Evolutionary conservation across 345 rosid genomes (phyloP), one percentile per base, ranked within the genome.

Genomic region (Populus nigra): DNA sequence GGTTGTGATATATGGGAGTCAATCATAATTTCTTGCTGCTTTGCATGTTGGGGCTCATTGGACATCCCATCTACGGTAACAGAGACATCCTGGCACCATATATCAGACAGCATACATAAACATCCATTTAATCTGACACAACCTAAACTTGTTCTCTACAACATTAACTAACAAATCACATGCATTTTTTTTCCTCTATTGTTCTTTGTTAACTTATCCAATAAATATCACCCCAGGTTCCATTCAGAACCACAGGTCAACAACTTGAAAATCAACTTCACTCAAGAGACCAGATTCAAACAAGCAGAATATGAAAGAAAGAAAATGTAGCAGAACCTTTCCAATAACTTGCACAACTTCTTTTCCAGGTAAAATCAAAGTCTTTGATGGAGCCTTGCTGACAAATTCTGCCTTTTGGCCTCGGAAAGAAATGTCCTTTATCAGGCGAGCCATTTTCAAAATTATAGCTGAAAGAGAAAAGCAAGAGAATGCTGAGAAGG

Each of bases 331-430:
- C 57, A 79, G 77, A 84, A 96, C 99, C 98, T 94, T 90, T 23
- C 97, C 98, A 79, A 90, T 75, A 88, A 96, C 89, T 91, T 94
- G 97, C 80, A 90, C 97, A 83, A 94, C 89, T 67, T 96, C 97
- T 81, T 88, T 89, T 20, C 89, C 94, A 78, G 92, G 91, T 79
- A 96, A 85, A 73, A 92, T 86, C 43, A 94, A 83, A 49, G 90
- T 87, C 84, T 81, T 90, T 78, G 86, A 81, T 70, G 90, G 92
- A 74, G 92, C 90, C 87, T 88, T 91, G 90, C 88, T 86, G 79
- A 86, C 78, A 79, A 85, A 76, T 82, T 90, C 97, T 3, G 83
- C 69, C 81, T 88, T 92, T 78, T 85, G 91, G 55, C 94, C 93
- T 73, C 78, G 85, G 73, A 76, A 72, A 74, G 85, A 79, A 75